These are phyloP conservation scores for Posidonia australis DNA, from an alignment of 106 monocot species.

Conservation along the genomic window DNA sequence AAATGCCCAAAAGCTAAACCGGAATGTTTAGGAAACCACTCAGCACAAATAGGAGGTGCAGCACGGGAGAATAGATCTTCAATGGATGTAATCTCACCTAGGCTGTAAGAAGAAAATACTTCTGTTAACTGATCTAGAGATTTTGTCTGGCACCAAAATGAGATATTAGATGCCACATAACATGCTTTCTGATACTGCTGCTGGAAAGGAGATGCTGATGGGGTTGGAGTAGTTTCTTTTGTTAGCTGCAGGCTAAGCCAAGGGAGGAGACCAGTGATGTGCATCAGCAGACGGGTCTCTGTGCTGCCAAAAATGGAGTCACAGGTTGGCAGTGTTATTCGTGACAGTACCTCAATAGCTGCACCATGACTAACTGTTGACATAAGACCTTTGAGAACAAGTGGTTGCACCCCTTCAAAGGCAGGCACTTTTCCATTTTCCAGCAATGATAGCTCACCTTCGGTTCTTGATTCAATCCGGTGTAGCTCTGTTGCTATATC, in stretches of 20 bases:
- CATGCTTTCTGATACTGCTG: conserved; percentile 71
- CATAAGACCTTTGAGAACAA: conserved; percentile 92
- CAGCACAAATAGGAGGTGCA: conserved; percentile 58
- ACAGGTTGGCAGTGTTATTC: conserved; percentile 69
- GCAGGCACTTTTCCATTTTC: conserved; percentile 68
- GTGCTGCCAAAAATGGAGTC: conserved; percentile 83
- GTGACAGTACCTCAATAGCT: conserved; percentile 77
- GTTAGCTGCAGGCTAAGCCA: conserved; percentile 82
- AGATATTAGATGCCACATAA: conserved; percentile 71
- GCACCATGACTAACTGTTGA: conserved; percentile 76
- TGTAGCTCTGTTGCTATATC: conserved; percentile 41
- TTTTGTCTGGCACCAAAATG: conserved; percentile 74
- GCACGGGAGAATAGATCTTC: conserved; percentile 60
- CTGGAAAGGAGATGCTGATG: conserved; percentile 32
- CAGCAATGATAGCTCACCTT: conserved; percentile 21
- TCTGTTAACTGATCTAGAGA: conserved; percentile 46
- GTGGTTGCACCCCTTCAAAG: conserved; percentile 93
- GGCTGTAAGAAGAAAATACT: conserved; percentile 59
- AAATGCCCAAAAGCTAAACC: conserved; percentile 85
- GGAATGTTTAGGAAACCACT: conserved; percentile 95
- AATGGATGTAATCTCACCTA: conserved; percentile 44
- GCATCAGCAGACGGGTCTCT: conserved; percentile 92
- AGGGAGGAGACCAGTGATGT: conserved; percentile 80
- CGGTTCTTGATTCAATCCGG: conserved; percentile 45
- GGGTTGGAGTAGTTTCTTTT: conserved; percentile 16